phyloP scores from a whole-genome alignment of 257 asterid genomes.

The Solanum arcanum region DNA sequence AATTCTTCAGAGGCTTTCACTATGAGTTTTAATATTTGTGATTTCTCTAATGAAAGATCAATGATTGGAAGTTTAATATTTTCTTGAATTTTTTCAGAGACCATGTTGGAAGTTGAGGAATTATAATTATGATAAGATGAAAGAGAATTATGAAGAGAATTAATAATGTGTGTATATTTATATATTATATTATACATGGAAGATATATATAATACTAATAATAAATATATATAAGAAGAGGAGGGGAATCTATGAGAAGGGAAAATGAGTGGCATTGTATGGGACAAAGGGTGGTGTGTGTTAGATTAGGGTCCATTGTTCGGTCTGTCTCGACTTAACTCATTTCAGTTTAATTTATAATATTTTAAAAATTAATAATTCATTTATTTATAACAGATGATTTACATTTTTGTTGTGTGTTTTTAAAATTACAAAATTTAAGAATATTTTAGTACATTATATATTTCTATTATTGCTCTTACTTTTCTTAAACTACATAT shows the following conservation, averaged over 20 bases:
- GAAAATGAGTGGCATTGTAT: neutral
- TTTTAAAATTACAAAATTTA: neutral
- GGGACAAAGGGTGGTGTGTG: neutral
- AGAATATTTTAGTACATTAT: neutral
- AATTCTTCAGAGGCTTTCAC: constrained; percentile 60
- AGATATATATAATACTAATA: neutral
- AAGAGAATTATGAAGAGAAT: neutral
- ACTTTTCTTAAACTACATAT: neutral
- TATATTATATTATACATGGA: neutral
- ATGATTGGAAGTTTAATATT: constrained; percentile 33
- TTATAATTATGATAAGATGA: neutral
- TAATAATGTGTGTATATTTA: neutral
- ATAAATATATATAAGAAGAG: neutral
- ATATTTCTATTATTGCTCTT: neutral
- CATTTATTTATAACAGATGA: neutral
- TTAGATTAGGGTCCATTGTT: neutral
- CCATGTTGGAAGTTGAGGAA: neutral
- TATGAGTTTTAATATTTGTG: constrained; percentile 24
- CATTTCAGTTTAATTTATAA: neutral
- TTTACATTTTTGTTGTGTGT: neutral
- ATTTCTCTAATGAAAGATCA: constrained; percentile 31
- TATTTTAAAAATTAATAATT: neutral
- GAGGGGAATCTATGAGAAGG: neutral
- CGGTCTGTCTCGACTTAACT: too few species aligned
- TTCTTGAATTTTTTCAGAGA: neutral